A percentile compares a stretch with the other conserved stretches of the same genome.
phyloP scores from a whole-genome alignment of 306 rosid species.

The Pterocarpus macrocarpus region DNA sequence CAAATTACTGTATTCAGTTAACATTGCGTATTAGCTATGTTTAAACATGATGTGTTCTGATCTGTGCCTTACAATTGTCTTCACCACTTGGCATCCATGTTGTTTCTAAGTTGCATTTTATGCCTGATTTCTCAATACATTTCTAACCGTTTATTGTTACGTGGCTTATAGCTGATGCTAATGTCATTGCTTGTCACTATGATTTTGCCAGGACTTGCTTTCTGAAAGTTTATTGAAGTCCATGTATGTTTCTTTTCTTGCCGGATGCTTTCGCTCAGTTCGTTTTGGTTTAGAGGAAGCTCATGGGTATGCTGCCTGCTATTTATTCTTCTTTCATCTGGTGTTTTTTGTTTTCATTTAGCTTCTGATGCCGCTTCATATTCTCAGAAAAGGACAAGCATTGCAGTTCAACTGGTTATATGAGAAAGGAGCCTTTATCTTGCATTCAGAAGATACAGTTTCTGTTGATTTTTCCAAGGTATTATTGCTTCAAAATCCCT shows the following conservation, averaged over 20 bases:
- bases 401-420: slow-evolving; percentile 94
- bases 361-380: slow-evolving; percentile 43
- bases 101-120: too few relatives aligned
- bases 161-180: too few relatives aligned
- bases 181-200: slow-evolving; percentile 15
- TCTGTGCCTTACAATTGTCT: too few relatives aligned
- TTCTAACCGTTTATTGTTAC: too few relatives aligned
- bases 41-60: too few relatives aligned
- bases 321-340: slow-evolving; percentile 37
- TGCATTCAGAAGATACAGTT: slow-evolving; percentile 66
- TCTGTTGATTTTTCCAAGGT: slow-evolving; percentile 91
- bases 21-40: too few relatives aligned
- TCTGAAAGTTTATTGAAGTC: slow-evolving; percentile 76
- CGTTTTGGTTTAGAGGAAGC: slow-evolving; percentile 94
- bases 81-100: too few relatives aligned
- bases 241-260: slow-evolving; percentile 94
- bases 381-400: slow-evolving; percentile 92
- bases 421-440: slow-evolving; percentile 82
- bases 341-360: slow-evolving; percentile 42
- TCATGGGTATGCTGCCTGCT: slow-evolving; percentile 83
- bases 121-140: too few relatives aligned
- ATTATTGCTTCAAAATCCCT: slow-evolving; percentile 37
- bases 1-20: too few relatives aligned
- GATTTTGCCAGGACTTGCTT: slow-evolving; percentile 70
- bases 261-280: slow-evolving; percentile 94